Percentiles rank a stretch among this genome's conserved stretches.
Conservation (phyloP, 2,329 filamentous ascomycete genomes). For the Achaetomium macrosporum region DNA sequence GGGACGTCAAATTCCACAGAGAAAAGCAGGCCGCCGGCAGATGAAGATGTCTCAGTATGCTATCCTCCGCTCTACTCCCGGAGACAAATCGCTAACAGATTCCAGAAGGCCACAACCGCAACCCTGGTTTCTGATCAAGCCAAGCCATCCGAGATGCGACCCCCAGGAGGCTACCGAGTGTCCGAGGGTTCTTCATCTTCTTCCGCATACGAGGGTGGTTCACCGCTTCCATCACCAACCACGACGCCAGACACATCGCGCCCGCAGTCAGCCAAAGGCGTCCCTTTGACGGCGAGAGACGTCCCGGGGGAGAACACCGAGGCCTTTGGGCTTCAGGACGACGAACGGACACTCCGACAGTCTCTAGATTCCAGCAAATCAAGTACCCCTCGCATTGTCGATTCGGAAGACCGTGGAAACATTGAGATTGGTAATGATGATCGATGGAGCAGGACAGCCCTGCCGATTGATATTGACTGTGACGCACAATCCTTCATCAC, state of each 20-base stretch:
- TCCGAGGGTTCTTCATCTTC: slow-evolving; percentile 37
- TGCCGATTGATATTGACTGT: slow-evolving; percentile 23
- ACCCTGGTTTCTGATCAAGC: neutral
- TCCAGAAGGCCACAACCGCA: neutral
- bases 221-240: slow-evolving; percentile 33
- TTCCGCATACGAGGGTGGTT: slow-evolving; percentile 37
- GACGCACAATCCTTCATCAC: slow-evolving; percentile 23
- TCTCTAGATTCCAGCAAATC: slow-evolving; percentile 19
- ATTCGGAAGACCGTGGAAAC: slow-evolving; percentile 1
- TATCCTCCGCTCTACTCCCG: neutral
- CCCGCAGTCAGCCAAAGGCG: slow-evolving; percentile 37
- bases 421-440: slow-evolving; percentile 15
- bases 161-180: slow-evolving; percentile 15
- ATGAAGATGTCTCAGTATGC: slow-evolving; percentile 6
- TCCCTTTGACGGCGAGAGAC: slow-evolving; percentile 22
- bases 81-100: neutral
- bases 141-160: slow-evolving; percentile 11
- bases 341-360: slow-evolving; percentile 21
- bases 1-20: slow-evolving; percentile 1
- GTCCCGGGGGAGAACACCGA: slow-evolving; percentile 4
- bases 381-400: slow-evolving; percentile 20
- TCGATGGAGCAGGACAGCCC: slow-evolving; percentile 22
- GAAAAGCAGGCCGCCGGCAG: neutral
- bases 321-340: slow-evolving; percentile 13
- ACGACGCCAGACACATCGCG: slow-evolving; percentile 39